Percentiles rank a stretch among this genome's conserved stretches.
Evolutionary conservation across 1,139 yeast species (phyloP).

Genomic region (Hyphopichia buzzinii): DNA sequence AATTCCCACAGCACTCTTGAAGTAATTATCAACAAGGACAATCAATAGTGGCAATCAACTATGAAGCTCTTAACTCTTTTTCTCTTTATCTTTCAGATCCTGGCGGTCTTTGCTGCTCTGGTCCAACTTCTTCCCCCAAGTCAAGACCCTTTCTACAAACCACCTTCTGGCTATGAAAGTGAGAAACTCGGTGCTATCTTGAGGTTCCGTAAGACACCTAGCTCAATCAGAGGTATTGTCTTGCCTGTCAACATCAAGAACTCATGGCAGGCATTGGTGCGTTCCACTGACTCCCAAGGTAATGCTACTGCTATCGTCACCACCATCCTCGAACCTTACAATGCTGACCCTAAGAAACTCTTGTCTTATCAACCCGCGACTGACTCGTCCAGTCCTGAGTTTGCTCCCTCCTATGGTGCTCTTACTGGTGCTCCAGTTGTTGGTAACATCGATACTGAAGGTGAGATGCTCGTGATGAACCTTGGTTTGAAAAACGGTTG

Average conservation of each 20-base stretch:
- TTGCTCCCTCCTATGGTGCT: slow-evolving; percentile 20
- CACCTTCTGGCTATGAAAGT: slow-evolving; percentile 21
- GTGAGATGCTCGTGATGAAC: slow-evolving; percentile 13
- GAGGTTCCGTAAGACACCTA: slow-evolving; percentile 21
- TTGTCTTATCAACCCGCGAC: slow-evolving; percentile 19
- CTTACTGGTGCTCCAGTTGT: slow-evolving; percentile 13
- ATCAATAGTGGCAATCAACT: too few species aligned
- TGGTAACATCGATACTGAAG: slow-evolving; percentile 10
- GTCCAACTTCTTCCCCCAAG: slow-evolving; percentile 5
- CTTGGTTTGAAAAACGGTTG: slow-evolving; percentile 16
- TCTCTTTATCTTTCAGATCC: not conserved
- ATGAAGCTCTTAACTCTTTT: too few species aligned
- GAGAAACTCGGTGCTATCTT: slow-evolving; percentile 19
- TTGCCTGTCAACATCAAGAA: slow-evolving; percentile 6
- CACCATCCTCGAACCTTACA: slow-evolving; percentile 18
- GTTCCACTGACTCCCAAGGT: slow-evolving; percentile 11
- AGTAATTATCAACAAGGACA: too few species aligned
- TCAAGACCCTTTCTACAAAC: slow-evolving; percentile 21
- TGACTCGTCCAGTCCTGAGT: slow-evolving; percentile 16
- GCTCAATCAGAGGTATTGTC: slow-evolving; percentile 13
- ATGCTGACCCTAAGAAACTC: slow-evolving; percentile 17
- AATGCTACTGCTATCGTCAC: slow-evolving; percentile 19
- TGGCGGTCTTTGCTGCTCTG: not conserved
- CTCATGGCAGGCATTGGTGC: slow-evolving; percentile 7
- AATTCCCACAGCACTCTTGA: too few species aligned